Conservation (phyloP, 192 early-diverging fungal genomes). For the Blastocladiella britannica region DNA sequence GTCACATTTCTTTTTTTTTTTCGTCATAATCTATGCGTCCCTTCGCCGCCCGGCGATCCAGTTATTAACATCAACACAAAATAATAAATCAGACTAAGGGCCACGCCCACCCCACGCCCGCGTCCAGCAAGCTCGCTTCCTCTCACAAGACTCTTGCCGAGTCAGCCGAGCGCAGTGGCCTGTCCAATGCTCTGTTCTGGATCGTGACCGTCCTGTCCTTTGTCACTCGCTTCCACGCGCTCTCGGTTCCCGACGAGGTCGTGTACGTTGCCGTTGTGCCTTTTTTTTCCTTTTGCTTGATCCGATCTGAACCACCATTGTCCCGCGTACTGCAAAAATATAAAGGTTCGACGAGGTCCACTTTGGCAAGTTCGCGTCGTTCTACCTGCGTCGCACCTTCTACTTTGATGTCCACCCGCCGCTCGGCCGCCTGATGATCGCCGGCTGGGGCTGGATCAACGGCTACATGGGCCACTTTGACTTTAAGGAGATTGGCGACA, state of each 20-base stretch:
- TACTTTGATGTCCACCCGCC: conserved; percentile 98
- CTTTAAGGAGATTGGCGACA: conserved; percentile 86
- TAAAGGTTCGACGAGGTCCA: conserved; percentile 92
- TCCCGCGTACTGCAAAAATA: background rate
- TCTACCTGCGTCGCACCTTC: conserved; percentile 69
- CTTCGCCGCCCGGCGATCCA: no score
- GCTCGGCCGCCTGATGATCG: conserved; percentile 78
- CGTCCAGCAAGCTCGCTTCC: no score
- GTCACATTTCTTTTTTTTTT: no score
- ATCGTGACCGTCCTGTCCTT: conserved; percentile 23
- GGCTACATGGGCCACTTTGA: conserved; percentile 92
- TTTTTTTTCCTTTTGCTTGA: conserved; percentile 10
- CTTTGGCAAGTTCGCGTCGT: conserved; percentile 95
- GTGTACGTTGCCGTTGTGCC: conserved; percentile 16
- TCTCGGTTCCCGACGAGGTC: conserved; percentile 47
- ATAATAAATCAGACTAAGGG: no score
- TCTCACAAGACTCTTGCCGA: no score
- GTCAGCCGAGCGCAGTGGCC: background rate
- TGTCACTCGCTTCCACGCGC: conserved; percentile 44
- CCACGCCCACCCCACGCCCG: no score
- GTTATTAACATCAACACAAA: no score
- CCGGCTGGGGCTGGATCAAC: conserved; percentile 52
- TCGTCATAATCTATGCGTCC: no score
- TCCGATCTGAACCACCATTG: background rate
- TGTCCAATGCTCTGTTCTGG: background rate